Percentiles rank a stretch among this genome's conserved stretches.
Evolutionary conservation across 2,329 filamentous ascomycete genomes (phyloP).

Genomic region (Paramyrothecium roridum): DNA sequence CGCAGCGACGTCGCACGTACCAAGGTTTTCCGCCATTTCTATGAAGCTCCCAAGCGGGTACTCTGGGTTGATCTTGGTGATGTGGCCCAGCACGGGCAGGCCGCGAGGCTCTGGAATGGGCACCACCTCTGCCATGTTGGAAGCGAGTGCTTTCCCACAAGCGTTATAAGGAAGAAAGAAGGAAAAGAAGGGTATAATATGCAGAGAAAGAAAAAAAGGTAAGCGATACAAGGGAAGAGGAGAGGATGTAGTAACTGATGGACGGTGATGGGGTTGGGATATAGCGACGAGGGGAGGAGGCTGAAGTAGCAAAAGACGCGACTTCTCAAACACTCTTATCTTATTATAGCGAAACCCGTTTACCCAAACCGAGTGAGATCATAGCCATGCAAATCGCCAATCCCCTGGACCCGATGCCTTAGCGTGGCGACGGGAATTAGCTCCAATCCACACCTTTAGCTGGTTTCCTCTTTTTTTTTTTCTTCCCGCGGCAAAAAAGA

Average conservation of each 20-base stretch:
- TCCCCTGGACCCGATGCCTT: background rate
- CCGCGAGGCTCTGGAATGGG: slow-evolving; percentile 60
- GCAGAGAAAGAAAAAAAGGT: too few species aligned
- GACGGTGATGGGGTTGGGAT: background rate
- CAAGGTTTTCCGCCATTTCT: slow-evolving; percentile 58
- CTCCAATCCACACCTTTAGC: background rate
- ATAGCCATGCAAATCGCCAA: background rate
- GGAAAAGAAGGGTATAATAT: background rate
- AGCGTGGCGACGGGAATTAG: background rate
- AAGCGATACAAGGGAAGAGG: too few species aligned
- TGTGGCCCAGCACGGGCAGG: slow-evolving; percentile 62
- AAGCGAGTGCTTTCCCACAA: background rate
- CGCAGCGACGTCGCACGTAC: slow-evolving; percentile 30
- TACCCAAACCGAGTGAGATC: background rate
- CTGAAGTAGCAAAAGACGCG: too few species aligned
- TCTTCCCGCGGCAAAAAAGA: too few species aligned
- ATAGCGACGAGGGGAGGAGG: background rate
- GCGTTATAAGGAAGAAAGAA: too few species aligned
- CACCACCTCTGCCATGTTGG: slow-evolving; percentile 17
- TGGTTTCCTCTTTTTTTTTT: too few species aligned
- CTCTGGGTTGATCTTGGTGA: slow-evolving; percentile 55
- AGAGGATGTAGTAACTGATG: too few species aligned
- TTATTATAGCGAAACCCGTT: too few species aligned
- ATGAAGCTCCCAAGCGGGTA: slow-evolving; percentile 51
- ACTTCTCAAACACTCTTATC: background rate